phyloP scores from a whole-genome alignment of 75 land plant genomes.

The Isoetes taiwanensis region DNA sequence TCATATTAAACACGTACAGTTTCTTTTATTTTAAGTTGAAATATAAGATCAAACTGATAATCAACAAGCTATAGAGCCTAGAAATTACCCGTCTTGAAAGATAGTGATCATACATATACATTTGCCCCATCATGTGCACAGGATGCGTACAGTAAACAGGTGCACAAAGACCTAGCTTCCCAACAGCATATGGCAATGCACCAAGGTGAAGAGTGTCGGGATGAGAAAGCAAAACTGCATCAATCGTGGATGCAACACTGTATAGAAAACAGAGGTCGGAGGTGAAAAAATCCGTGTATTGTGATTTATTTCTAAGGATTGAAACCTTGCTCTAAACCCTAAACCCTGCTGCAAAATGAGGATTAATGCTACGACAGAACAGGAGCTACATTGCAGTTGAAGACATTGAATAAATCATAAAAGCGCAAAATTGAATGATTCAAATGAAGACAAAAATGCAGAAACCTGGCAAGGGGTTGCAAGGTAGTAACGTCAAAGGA shows the following conservation, averaged over 20 bases:
- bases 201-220: constrained; percentile 88
- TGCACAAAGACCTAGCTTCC: constrained; percentile 73
- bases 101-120: constrained; percentile 91
- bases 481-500: constrained; percentile 58
- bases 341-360: no score
- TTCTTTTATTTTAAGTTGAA: no score
- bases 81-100: constrained; percentile 63
- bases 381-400: background rate
- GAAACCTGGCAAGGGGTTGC: constrained; percentile 71
- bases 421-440: background rate
- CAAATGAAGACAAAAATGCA: background rate
- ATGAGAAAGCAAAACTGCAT: constrained; percentile 85
- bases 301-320: no score
- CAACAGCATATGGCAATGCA: constrained; percentile 82
- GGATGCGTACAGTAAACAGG: constrained; percentile 81
- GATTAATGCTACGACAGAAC: background rate
- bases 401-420: constrained; percentile 1
- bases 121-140: constrained; percentile 66
- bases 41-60: no score
- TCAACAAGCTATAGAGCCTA: no score
- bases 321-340: no score
- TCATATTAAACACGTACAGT: no score
- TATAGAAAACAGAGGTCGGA: constrained; percentile 1
- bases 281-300: no score
- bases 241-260: constrained; percentile 72